Conservation (phyloP, 164 flowering plant genomes). For the Taxillus chinensis region DNA sequence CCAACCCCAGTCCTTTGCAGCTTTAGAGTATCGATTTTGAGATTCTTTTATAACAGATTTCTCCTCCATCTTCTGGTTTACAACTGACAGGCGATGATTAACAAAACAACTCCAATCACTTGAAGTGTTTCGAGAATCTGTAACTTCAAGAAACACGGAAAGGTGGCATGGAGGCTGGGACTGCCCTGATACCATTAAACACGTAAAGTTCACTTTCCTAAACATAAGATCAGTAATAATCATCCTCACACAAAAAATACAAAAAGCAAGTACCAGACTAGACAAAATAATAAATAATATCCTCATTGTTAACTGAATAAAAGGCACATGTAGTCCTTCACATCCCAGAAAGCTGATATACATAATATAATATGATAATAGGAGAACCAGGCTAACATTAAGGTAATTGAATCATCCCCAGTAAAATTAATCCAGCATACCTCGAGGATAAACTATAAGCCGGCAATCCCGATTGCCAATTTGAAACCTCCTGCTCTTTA, state of each 20-base stretch:
- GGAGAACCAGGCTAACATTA: neutral
- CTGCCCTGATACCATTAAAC: slow-evolving; percentile 85
- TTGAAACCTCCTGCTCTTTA: slow-evolving; percentile 96
- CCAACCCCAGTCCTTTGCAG: slow-evolving; percentile 99
- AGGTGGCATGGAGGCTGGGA: slow-evolving; percentile 99
- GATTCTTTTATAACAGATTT: slow-evolving; percentile 92
- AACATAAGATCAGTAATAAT: neutral
- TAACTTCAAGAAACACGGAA: slow-evolving; percentile 96
- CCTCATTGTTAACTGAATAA: neutral
- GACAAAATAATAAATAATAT: neutral
- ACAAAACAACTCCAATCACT: slow-evolving; percentile 99
- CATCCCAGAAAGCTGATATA: neutral
- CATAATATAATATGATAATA: neutral
- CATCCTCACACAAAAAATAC: slow-evolving; percentile 1
- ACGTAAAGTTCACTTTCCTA: slow-evolving; percentile 16
- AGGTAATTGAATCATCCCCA: neutral
- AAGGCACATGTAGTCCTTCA: neutral
- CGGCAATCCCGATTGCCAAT: slow-evolving; percentile 95
- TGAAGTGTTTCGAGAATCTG: slow-evolving; percentile 81
- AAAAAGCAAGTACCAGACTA: slow-evolving; percentile 3
- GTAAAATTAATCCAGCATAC: slow-evolving; percentile 23
- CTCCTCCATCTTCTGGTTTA: slow-evolving; percentile 90
- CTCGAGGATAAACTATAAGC: slow-evolving; percentile 96
- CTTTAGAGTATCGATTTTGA: slow-evolving; percentile 92
- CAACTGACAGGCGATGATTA: slow-evolving; percentile 91